A percentile compares a stretch with the other conserved stretches of the same genome.
These are phyloP conservation scores for Vanilla planifolia DNA, from an alignment of 106 monocot genomes.

Conservation along the genomic window DNA sequence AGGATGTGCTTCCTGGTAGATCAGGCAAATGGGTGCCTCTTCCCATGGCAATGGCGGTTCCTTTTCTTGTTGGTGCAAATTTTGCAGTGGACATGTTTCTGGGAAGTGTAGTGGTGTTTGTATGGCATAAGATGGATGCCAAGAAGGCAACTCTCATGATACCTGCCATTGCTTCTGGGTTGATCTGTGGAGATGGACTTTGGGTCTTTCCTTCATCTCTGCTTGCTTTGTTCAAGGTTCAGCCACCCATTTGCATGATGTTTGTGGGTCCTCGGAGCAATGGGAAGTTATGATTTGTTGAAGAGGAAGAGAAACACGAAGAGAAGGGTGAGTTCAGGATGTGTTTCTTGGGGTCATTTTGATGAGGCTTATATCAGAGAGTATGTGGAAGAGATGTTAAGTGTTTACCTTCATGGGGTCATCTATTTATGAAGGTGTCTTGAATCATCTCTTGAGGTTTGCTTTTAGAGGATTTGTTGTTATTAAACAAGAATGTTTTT, in stretches of 20 bases:
- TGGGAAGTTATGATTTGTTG: not conserved
- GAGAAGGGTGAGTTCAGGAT: too few species aligned
- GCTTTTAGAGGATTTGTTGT: too few species aligned
- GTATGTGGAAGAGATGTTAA: too few species aligned
- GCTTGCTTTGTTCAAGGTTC: slow-evolving; percentile 52
- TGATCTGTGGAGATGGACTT: slow-evolving; percentile 69
- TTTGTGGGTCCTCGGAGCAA: slow-evolving; percentile 16
- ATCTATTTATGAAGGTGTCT: too few species aligned
- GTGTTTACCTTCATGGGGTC: too few species aligned
- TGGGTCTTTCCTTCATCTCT: slow-evolving; percentile 61
- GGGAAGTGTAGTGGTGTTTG: slow-evolving; percentile 31
- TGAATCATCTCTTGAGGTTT: too few species aligned
- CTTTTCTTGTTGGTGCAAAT: slow-evolving; percentile 29
- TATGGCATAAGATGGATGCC: slow-evolving; percentile 23
- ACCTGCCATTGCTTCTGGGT: slow-evolving; percentile 51
- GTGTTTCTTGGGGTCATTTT: too few species aligned
- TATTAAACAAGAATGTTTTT: too few species aligned
- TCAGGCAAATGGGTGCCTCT: slow-evolving; percentile 30
- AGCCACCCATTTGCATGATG: slow-evolving; percentile 73
- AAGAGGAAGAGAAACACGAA: too few species aligned
- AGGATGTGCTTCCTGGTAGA: slow-evolving; percentile 16
- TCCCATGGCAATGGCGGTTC: slow-evolving; percentile 51
- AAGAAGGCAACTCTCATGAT: slow-evolving; percentile 29
- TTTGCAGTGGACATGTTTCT: slow-evolving; percentile 48
- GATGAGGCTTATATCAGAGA: too few species aligned